Evolutionary conservation across 192 early-diverging fungal species (phyloP), one percentile per base, ranked within the genome.

Genomic region (Coemansia sp.): DNA sequence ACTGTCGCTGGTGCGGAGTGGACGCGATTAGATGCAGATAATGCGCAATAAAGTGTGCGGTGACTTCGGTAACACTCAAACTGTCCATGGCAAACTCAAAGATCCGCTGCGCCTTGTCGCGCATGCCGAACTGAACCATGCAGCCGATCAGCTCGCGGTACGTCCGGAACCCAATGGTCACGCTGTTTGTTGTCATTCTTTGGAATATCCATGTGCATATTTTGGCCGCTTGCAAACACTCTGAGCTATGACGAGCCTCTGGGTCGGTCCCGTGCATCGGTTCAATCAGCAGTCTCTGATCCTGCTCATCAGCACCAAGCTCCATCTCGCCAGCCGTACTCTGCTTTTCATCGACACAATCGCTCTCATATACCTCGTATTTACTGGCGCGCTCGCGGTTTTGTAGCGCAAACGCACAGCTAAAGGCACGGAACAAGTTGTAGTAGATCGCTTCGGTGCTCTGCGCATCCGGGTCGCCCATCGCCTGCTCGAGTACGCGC

Each of bases 101-200:
- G 25, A 75, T 53, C n/a, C 60, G 62, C 41, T 55, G 68, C 17
- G 77, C 77, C 66, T 80, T 80, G 59, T 80, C 77, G 3, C 2
- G 17, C 72, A 75, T 65, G 39, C 43, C 65, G 37, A 74, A 65
- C 37, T 49, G 63, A 4, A 63, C 47, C 72, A 80, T 70, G 56
- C 77, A 75, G 23, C 51, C 29, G 7, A 72, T 66, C 45, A 80
- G 72, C 45, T 80, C 77, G 65, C 72, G 77, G 55, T 75, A 80
- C 19, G 77, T 75, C 3, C 62, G 64, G 12, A 60, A 51, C 17
- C 72, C 60, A 12, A 73, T 43, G 14, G 22, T 10, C 2, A 80
- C 38, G 11, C 57, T 39, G 49, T 58, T 66, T 17, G 17, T 58
- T 24, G 58, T 60, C 77, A 80, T 80, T 10, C 38, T 25, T 63